Percentiles rank a stretch among this genome's conserved stretches.
phyloP scores from a whole-genome alignment of 2,329 filamentous ascomycete species.

The Alternaria triticimaculans region DNA sequence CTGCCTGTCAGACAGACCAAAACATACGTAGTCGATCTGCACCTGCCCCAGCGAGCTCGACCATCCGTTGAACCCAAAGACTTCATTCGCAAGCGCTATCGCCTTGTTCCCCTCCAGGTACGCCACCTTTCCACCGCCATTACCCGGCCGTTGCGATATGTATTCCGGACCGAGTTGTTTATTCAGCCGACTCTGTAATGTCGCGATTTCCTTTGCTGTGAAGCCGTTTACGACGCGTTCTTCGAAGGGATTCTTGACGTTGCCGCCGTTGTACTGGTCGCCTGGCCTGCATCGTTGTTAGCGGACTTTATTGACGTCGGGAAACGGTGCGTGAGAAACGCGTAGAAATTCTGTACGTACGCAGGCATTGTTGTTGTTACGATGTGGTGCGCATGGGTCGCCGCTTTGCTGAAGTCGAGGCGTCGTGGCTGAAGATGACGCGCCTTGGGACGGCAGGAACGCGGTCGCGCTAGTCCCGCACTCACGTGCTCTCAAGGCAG shows the following conservation, averaged over 20 bases:
- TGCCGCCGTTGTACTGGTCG: slow-evolving; percentile 45
- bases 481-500: slow-evolving; percentile 17
- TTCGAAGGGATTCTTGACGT: slow-evolving; percentile 77
- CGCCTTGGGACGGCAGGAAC: slow-evolving; percentile 32
- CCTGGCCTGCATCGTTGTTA: slow-evolving; percentile 42
- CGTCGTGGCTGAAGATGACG: slow-evolving; percentile 40
- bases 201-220: slow-evolving; percentile 89
- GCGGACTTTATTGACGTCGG: background rate
- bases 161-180: slow-evolving; percentile 96
- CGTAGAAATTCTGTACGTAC: slow-evolving; percentile 30
- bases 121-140: slow-evolving; percentile 84
- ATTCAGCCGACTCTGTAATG: slow-evolving; percentile 83
- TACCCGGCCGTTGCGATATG: slow-evolving; percentile 83
- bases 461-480: slow-evolving; percentile 25
- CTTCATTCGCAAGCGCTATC: slow-evolving; percentile 91
- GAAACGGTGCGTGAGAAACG: background rate
- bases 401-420: slow-evolving; percentile 29
- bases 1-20: background rate
- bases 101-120: slow-evolving; percentile 97
- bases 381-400: slow-evolving; percentile 32
- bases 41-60: slow-evolving; percentile 94
- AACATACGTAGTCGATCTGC: slow-evolving; percentile 83
- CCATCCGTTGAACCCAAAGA: slow-evolving; percentile 98
- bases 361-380: slow-evolving; percentile 43
- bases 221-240: slow-evolving; percentile 78